phyloP scores from a whole-genome alignment of 169 alveolate genomes.

The Eimeria falciformis region DNA sequence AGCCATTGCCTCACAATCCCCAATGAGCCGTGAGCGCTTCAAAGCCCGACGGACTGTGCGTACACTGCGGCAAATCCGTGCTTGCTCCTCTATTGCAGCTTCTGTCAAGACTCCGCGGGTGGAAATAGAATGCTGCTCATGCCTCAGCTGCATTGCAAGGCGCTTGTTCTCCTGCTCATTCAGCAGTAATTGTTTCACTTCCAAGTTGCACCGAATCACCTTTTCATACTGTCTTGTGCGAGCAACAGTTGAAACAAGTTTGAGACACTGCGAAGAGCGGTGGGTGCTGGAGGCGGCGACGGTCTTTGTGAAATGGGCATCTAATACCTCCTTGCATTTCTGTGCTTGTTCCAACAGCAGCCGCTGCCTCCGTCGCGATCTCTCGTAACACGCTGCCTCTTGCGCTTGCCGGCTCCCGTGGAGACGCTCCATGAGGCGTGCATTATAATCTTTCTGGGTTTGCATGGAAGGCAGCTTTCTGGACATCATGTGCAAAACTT shows the following conservation, averaged over 20 bases:
- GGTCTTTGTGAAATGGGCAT: background rate
- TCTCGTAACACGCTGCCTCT: conserved; percentile 44
- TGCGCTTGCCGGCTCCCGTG: conserved; percentile 62
- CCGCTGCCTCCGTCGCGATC: conserved; percentile 49
- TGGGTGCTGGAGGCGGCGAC: conserved; percentile 29
- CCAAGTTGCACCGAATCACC: background rate
- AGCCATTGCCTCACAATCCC: conserved; percentile 10
- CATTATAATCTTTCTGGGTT: conserved; percentile 3
- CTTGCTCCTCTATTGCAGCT: conserved; percentile 30
- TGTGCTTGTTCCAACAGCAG: conserved; percentile 69
- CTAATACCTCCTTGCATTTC: background rate
- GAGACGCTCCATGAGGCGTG: conserved; percentile 38
- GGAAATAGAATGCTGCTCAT: background rate
- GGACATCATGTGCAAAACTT: conserved; percentile 13
- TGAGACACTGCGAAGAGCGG: background rate
- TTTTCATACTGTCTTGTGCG: background rate
- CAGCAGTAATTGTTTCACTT: background rate
- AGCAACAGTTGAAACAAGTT: background rate
- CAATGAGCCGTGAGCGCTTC: conserved; percentile 54
- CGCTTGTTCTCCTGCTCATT: background rate
- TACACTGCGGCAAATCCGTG: conserved; percentile 1
- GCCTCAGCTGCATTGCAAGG: background rate
- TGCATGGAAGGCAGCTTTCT: conserved; percentile 7
- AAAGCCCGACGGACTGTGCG: background rate
- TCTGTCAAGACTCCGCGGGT: background rate